These are phyloP conservation scores for Paecilomyces formosus DNA, from an alignment of 2,329 filamentous ascomycete species.

Conservation along the genomic window DNA sequence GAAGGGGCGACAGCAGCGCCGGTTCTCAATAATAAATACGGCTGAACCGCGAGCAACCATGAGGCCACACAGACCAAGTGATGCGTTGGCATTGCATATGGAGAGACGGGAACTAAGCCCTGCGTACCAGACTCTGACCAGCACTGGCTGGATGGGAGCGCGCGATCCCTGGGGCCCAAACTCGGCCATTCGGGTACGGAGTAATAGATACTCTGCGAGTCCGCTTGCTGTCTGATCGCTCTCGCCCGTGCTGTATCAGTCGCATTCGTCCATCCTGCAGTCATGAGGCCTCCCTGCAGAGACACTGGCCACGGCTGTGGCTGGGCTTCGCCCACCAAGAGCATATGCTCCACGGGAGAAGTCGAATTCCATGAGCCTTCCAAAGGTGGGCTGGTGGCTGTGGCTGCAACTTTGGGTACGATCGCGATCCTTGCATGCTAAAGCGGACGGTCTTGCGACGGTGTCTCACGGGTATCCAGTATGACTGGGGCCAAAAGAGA, in stretches of 20 bases:
- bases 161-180: not conserved
- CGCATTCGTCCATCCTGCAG: not conserved
- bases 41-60: not conserved
- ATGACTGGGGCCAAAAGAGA: not conserved
- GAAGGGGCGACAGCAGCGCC: not conserved
- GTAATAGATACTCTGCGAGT: not conserved
- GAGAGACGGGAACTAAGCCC: conserved; percentile 3
- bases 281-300: not conserved
- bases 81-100: conserved; percentile 15
- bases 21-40: not conserved
- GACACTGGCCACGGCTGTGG: not conserved
- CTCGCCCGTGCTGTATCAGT: not conserved
- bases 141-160: not conserved
- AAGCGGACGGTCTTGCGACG: not conserved
- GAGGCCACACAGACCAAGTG: conserved; percentile 13
- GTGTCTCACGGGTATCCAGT: not conserved
- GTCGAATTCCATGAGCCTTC: not conserved
- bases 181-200: not conserved
- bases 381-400: not conserved
- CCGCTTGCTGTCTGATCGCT: not conserved
- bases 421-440: not conserved
- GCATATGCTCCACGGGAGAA: not conserved
- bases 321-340: not conserved
- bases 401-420: not conserved
- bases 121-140: not conserved